Base-by-base conservation (phyloP, 805 yeast species). In the Saccharomycopsis malanga region DNA sequence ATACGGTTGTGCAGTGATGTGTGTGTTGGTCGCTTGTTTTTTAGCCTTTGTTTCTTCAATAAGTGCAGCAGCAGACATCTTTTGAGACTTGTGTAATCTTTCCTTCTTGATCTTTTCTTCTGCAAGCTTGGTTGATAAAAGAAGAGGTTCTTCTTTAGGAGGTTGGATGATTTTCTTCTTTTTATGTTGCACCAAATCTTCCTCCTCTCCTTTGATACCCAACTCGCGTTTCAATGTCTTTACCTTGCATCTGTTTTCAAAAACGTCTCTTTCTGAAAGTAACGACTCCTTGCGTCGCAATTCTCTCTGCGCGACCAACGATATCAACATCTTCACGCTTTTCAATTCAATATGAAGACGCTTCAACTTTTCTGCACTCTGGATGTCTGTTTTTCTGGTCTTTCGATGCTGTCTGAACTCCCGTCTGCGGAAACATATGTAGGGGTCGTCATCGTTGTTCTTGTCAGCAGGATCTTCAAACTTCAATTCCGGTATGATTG, bases 381-480 rank as follows among this genome's bases (percentile, higher is more conserved):
- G 85, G 29, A 85, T 76, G 67, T 93, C 98, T 0, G 96, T 86
- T 54, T 98, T 78, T 63, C 98, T 79, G 0, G 98, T 93, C 63
- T 93, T 93, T 63, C 98, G 83, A 25, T 94, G 93, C 61, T 86
- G 97, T 55, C 98, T 79, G 54, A 87, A 83, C 60, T 89, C 98
- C 63, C 98, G 83, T 56, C 96, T 80, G 58, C 98, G 77, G 71
- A 93, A 93, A 68, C 97, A 87, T 35, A 87, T 83, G 63, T 93
- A 93, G 1, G 98, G 98, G 63, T 93, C 97, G 50, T 76, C 77
- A 58, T 89, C 97, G 25, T 42, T 48, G 58, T 89, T 97, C 59
- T 88, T 88, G 50, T 87, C 93, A 47, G 77, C 77, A 21, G 86
- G 86, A 56, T 86, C 89, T 66, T 89, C 97, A 61, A 86, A 88